Evolutionary conservation across 208 protist species (phyloP).

Genomic region (Leishmania major): DNA sequence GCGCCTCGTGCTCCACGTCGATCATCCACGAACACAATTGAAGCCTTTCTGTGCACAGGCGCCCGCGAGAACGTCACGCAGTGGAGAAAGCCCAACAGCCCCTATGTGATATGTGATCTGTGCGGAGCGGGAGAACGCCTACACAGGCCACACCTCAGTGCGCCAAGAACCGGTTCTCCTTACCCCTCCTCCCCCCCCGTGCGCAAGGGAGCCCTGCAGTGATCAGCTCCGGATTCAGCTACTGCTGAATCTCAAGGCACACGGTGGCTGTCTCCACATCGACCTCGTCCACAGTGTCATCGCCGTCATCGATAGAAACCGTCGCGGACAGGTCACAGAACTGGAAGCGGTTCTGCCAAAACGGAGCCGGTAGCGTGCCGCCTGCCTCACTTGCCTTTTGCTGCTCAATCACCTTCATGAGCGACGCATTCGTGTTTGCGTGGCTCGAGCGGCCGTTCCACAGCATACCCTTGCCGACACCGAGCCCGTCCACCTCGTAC

Average conservation of each 20-base stretch:
- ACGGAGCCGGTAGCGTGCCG: slow-evolving; percentile 46
- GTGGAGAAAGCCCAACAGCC: not conserved
- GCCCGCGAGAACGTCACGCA: not conserved
- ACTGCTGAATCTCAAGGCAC: slow-evolving; percentile 57
- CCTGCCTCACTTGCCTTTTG: slow-evolving; percentile 71
- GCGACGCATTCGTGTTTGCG: slow-evolving; percentile 68
- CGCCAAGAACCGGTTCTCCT: not conserved
- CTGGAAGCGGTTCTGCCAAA: slow-evolving; percentile 82
- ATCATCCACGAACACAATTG: not conserved
- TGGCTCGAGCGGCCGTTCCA: slow-evolving; percentile 82
- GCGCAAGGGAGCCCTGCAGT: not conserved
- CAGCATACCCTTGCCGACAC: slow-evolving; percentile 82
- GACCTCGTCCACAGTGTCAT: slow-evolving; percentile 76
- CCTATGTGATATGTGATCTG: not conserved
- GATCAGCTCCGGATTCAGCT: not conserved
- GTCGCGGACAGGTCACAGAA: slow-evolving; percentile 81
- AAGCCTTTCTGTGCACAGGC: not conserved
- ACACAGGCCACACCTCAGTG: not conserved
- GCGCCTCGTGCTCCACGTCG: not conserved
- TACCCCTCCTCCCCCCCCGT: not conserved
- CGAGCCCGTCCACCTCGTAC: slow-evolving; percentile 83
- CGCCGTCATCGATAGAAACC: slow-evolving; percentile 71
- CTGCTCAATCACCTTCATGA: slow-evolving; percentile 84
- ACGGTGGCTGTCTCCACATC: slow-evolving; percentile 87
- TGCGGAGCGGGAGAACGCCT: not conserved